Evolutionary conservation across 1,139 yeast species (phyloP).

Genomic region (Yamadazyma diddensiae): DNA sequence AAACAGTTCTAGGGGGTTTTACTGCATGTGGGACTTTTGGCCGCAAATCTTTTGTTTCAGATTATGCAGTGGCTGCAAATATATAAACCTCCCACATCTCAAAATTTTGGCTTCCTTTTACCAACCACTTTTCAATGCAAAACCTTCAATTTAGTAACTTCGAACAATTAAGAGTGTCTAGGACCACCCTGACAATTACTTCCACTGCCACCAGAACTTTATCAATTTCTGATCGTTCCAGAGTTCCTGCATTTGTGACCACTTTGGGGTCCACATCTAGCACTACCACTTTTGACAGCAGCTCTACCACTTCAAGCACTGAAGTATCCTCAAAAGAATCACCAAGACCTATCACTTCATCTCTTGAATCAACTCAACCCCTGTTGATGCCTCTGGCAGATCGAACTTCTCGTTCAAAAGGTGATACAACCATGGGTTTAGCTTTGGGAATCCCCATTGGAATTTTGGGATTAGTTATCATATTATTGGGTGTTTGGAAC

Average conservation of each 20-base stretch:
- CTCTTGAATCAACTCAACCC: neutral
- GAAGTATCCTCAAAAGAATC: neutral
- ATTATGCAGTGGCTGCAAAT: no score
- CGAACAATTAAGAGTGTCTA: slow-evolving; percentile 1
- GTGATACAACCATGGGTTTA: slow-evolving; percentile 27
- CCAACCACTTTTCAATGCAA: slow-evolving; percentile 4
- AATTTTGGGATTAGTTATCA: slow-evolving; percentile 24
- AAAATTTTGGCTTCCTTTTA: neutral
- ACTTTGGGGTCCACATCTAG: neutral
- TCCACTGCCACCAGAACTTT: slow-evolving; percentile 4
- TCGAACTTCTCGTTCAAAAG: neutral
- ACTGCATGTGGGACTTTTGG: neutral
- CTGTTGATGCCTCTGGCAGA: neutral
- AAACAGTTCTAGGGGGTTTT: slow-evolving; percentile 1
- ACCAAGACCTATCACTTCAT: neutral
- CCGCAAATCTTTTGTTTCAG: no score
- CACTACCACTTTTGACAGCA: neutral
- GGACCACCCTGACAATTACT: slow-evolving; percentile 3
- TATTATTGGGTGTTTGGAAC: slow-evolving; percentile 22
- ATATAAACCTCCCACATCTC: slow-evolving; percentile 1
- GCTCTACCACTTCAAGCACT: neutral
- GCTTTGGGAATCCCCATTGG: slow-evolving; percentile 47
- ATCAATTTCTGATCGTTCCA: no score
- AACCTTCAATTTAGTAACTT: slow-evolving; percentile 7
- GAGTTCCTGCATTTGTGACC: no score